These are phyloP conservation scores for Ogataea hybrid DNA, from an alignment of 1,139 yeast species.

Conservation along the genomic window DNA sequence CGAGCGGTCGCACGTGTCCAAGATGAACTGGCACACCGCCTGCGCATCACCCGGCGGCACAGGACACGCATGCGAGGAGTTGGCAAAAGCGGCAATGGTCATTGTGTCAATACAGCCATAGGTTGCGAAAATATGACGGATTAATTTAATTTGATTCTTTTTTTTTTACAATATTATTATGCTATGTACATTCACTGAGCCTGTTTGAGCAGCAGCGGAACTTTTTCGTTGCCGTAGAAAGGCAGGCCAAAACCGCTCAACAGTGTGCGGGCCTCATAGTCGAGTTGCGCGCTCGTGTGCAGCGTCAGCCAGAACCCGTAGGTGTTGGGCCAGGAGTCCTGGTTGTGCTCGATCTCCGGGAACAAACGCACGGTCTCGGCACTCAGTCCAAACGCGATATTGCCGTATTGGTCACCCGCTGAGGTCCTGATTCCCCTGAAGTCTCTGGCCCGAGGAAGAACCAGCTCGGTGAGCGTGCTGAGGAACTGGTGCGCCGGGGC, in stretches of 20 bases:
- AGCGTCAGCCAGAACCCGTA: slow-evolving; percentile 85
- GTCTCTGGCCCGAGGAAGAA: slow-evolving; percentile 88
- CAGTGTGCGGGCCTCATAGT: slow-evolving; percentile 85
- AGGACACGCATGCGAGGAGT: slow-evolving; percentile 3
- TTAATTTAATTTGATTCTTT: neutral
- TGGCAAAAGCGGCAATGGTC: neutral
- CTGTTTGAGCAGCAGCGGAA: slow-evolving; percentile 29
- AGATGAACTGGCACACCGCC: slow-evolving; percentile 18
- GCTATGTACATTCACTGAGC: slow-evolving; percentile 16
- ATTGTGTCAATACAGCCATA: neutral
- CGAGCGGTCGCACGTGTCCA: slow-evolving; percentile 13
- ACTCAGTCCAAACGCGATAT: slow-evolving; percentile 79
- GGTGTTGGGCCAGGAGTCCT: slow-evolving; percentile 84
- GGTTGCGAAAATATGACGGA: no score
- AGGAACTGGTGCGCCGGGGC: slow-evolving; percentile 84
- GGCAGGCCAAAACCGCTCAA: slow-evolving; percentile 84
- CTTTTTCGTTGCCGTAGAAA: slow-evolving; percentile 54
- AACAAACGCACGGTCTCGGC: slow-evolving; percentile 77
- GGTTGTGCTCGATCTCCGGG: slow-evolving; percentile 92
- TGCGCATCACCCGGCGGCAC: slow-evolving; percentile 4
- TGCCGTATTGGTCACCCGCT: slow-evolving; percentile 84
- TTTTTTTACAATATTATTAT: no score
- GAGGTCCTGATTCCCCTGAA: slow-evolving; percentile 73
- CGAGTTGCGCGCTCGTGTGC: slow-evolving; percentile 88
- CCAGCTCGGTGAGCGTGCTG: slow-evolving; percentile 84